Evolutionary conservation across 805 yeast genomes (phyloP), one percentile per base, ranked within the genome.

Genomic region (Metahyphopichia silvanorum): DNA sequence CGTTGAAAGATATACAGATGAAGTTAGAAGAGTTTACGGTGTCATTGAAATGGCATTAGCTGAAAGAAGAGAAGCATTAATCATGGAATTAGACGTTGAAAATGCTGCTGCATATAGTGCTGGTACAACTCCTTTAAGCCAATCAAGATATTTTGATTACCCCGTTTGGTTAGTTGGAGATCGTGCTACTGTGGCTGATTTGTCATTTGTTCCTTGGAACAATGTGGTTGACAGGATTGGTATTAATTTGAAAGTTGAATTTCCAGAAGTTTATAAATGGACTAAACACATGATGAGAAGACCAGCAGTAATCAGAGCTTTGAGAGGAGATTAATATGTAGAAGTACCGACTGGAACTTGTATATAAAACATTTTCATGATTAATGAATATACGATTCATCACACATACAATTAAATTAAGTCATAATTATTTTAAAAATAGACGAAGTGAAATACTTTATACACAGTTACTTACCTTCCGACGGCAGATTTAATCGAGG

Each of bases 151-250:
- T 64, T 86, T 87, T 50, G 96, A 88, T 49, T 82, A 86, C 51
- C 96, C 96, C 2, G 91, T 89, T 18, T 89, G 98, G 98, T 69
- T 89, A 21, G 96, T 88, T 10, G 94, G 96, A 17, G 95, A 88
- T 48, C 49, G 71, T 29, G 72, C 72, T 15, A 67, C 96, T 1
- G 79, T 89, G 27, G 97, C 97, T 2, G 98, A 89, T 59, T 69
- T 89, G 51, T 77, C 91, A 15, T 89, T 89, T 63, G 95, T 89
- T 18, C 95, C 98, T 11, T 89, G 98, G 98, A 89, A 89, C 58
- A 89, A 88, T 51, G 96, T 89, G 12, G 95, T 89, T 33, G 95
- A 86, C 55, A 71, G 95, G 49, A 84, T 89, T 34, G 97, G 96
- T 6, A 86, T 89, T 41, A 86, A 85, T 49, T 74, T 89, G 49